phyloP scores from a whole-genome alignment of 352 stramenopile genomes.

The Globisporangium spiculum region DNA sequence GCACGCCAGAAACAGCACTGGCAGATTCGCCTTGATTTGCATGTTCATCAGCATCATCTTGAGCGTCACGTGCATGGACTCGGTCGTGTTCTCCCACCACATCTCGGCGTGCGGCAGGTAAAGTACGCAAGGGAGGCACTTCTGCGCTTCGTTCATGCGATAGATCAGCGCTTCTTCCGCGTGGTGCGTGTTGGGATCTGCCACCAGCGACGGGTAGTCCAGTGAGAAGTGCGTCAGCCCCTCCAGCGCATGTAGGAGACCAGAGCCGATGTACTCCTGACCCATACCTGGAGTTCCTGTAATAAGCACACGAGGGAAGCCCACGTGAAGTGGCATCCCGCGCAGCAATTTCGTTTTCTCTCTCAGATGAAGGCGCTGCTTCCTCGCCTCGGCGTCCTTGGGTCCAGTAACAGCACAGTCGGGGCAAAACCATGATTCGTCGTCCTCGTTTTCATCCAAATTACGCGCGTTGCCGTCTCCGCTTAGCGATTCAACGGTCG shows the following conservation, averaged over 20 bases:
- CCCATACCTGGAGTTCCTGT: conserved; percentile 59
- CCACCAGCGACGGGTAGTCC: conserved; percentile 75
- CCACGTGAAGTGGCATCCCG: conserved; percentile 45
- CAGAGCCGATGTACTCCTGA: conserved; percentile 63
- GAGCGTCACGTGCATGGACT: conserved; percentile 69
- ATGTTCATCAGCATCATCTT: conserved; percentile 83
- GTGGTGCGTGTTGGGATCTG: conserved; percentile 59
- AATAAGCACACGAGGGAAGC: conserved; percentile 73
- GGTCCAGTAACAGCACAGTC: conserved; percentile 36
- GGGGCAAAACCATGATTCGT: conserved; percentile 50
- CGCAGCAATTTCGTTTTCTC: conserved; percentile 28
- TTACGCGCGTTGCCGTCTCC: neutral
- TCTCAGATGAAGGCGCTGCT: conserved; percentile 23
- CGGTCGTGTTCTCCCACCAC: conserved; percentile 71
- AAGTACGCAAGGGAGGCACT: conserved; percentile 75
- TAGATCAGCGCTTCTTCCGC: conserved; percentile 78
- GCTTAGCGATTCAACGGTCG: conserved; percentile 8
- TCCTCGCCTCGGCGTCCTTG: conserved; percentile 21
- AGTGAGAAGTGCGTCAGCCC: conserved; percentile 76
- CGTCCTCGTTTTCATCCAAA: neutral
- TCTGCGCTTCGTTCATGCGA: conserved; percentile 68
- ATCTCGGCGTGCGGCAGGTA: conserved; percentile 75
- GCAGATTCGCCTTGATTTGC: conserved; percentile 62
- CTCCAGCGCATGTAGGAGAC: conserved; percentile 72
- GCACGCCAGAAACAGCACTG: conserved; percentile 75